Conservation (phyloP, 2,329 filamentous ascomycete species). For the Hymenoscyphus linearis region DNA sequence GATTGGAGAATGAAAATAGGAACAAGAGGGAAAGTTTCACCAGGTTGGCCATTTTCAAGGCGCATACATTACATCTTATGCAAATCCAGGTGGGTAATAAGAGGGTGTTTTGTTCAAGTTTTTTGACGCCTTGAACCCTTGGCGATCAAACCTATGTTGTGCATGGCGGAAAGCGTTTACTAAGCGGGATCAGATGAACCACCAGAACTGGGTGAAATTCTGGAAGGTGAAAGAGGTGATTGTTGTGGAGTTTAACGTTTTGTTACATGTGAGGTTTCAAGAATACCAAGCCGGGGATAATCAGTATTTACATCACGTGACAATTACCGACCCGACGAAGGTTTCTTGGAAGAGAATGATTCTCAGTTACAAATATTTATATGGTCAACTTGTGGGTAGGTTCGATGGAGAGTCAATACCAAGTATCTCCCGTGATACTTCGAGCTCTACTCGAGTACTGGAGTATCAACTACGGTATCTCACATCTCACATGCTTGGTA, state of each 20-base stretch:
- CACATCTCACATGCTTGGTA: too few relatives aligned
- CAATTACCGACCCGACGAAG: too few relatives aligned
- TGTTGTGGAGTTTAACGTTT: background rate
- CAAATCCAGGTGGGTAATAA: background rate
- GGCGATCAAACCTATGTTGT: background rate
- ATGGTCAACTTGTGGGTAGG: too few relatives aligned
- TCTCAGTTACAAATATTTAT: too few relatives aligned
- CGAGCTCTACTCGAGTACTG: too few relatives aligned
- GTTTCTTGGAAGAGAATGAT: too few relatives aligned
- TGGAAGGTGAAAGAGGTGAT: background rate
- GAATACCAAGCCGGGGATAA: background rate
- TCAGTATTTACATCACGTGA: background rate
- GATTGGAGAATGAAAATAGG: background rate
- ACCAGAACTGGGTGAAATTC: background rate
- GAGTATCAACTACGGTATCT: too few relatives aligned
- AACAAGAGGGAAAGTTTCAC: background rate
- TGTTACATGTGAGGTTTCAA: background rate
- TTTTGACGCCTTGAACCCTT: background rate
- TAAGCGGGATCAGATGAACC: background rate
- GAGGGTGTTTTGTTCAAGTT: background rate
- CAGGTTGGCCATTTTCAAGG: background rate
- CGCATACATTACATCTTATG: background rate
- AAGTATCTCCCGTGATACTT: too few relatives aligned
- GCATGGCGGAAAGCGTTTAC: background rate
- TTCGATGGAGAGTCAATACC: too few relatives aligned